phyloP scores from a whole-genome alignment of 345 rosid genomes.

The Euclidium syriacum region DNA sequence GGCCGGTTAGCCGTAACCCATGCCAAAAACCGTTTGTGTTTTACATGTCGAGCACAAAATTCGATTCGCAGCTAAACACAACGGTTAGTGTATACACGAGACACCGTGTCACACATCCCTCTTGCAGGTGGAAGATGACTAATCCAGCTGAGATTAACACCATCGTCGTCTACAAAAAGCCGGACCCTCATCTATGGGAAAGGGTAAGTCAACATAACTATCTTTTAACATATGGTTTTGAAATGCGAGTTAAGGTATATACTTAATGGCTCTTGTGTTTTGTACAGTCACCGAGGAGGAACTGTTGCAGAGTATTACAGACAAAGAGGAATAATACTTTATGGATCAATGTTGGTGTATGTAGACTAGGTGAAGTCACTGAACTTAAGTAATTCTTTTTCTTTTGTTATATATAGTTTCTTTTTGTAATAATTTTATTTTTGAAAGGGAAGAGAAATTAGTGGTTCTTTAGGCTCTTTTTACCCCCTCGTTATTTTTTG shows the following conservation, averaged over 20 bases:
- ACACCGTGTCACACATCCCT: slow-evolving; percentile 57
- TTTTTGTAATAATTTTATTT: slow-evolving; percentile 21
- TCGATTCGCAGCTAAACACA: slow-evolving; percentile 39
- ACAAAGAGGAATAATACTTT: slow-evolving; percentile 59
- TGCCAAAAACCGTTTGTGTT: slow-evolving; percentile 95
- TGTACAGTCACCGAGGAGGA: slow-evolving; percentile 46
- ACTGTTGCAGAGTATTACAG: slow-evolving; percentile 44
- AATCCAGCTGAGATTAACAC: slow-evolving; percentile 45
- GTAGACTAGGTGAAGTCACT: slow-evolving; percentile 70
- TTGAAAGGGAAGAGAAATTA: slow-evolving; percentile 15
- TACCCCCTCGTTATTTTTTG: slow-evolving; percentile 1
- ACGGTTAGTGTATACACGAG: slow-evolving; percentile 59
- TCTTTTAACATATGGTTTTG: background rate
- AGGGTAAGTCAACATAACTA: slow-evolving; percentile 46
- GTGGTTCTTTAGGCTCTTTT: slow-evolving; percentile 19
- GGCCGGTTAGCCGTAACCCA: slow-evolving; percentile 83
- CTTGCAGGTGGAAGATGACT: slow-evolving; percentile 85
- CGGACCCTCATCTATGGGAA: slow-evolving; percentile 73
- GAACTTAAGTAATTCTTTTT: slow-evolving; percentile 36
- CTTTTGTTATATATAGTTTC: slow-evolving; percentile 12
- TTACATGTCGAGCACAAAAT: slow-evolving; percentile 55
- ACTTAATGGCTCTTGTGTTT: background rate
- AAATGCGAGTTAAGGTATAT: background rate
- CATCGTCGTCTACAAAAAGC: slow-evolving; percentile 59
- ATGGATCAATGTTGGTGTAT: slow-evolving; percentile 67